Conservation (phyloP, 805 yeast genomes). For the Schwanniomyces occidentalis region DNA sequence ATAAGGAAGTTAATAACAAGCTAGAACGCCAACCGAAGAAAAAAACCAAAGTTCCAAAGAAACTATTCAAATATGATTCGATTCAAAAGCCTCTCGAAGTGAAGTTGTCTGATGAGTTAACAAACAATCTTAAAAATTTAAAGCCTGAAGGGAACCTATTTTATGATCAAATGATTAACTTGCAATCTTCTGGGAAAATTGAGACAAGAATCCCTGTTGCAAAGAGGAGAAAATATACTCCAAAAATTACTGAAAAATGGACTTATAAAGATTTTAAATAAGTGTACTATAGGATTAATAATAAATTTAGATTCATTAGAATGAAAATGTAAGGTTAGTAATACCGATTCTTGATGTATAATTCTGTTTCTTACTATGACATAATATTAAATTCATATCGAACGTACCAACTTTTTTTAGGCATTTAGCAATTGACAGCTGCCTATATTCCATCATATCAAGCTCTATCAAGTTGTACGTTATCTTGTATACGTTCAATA, state of each 20-base stretch:
- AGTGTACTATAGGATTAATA: too few species aligned
- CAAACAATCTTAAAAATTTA: slow-evolving; percentile 78
- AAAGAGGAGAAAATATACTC: slow-evolving; percentile 65
- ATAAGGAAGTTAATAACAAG: slow-evolving; percentile 25
- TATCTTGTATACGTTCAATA: too few species aligned
- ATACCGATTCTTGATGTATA: too few species aligned
- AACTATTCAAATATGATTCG: slow-evolving; percentile 44
- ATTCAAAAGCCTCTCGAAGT: slow-evolving; percentile 59
- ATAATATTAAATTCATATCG: too few species aligned
- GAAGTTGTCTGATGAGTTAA: slow-evolving; percentile 84
- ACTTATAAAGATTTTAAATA: slow-evolving; percentile 85
- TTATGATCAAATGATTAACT: slow-evolving; percentile 74
- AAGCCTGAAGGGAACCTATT: slow-evolving; percentile 89
- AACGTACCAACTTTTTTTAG: too few species aligned
- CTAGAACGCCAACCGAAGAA: slow-evolving; percentile 13
- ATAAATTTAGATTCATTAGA: too few species aligned
- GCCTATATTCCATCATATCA: too few species aligned
- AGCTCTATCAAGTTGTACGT: too few species aligned
- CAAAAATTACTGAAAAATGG: slow-evolving; percentile 88
- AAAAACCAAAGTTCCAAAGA: slow-evolving; percentile 29
- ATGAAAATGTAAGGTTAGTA: too few species aligned
- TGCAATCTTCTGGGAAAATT: slow-evolving; percentile 83
- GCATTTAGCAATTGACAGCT: too few species aligned
- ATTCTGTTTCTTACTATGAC: too few species aligned
- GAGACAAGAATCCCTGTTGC: slow-evolving; percentile 78